phyloP scores from a whole-genome alignment of 2,329 filamentous ascomycete species.

The Trichoderma sp. region DNA sequence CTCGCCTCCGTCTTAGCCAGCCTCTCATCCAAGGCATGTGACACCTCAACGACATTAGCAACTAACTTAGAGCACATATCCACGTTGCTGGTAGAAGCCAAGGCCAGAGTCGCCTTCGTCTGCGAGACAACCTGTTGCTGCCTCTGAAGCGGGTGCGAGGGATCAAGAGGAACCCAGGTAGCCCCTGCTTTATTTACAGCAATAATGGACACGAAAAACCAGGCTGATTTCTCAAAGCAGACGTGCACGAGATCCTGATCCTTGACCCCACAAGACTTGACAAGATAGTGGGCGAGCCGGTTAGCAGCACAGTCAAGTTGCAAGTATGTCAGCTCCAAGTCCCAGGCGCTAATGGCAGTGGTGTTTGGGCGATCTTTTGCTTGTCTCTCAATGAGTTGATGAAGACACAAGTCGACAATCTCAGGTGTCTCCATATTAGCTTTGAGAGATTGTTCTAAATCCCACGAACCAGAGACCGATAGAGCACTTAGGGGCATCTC shows the following conservation, averaged over 20 bases:
- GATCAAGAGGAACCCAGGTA: slow-evolving; percentile 24
- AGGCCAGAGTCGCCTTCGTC: slow-evolving; percentile 18
- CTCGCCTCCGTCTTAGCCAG: not conserved
- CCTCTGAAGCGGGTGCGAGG: slow-evolving; percentile 21
- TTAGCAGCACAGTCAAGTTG: slow-evolving; percentile 11
- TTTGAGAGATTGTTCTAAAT: slow-evolving; percentile 6
- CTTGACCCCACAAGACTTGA: slow-evolving; percentile 4
- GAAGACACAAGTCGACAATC: slow-evolving; percentile 18
- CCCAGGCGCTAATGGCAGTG: slow-evolving; percentile 21
- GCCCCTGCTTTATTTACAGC: slow-evolving; percentile 25
- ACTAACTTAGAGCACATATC: slow-evolving; percentile 25
- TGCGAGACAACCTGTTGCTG: slow-evolving; percentile 20
- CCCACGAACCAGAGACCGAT: slow-evolving; percentile 1
- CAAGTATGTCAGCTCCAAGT: slow-evolving; percentile 17
- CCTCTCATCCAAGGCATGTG: not conserved
- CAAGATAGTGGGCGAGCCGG: slow-evolving; percentile 17
- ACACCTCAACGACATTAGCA: slow-evolving; percentile 19
- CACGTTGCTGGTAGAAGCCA: slow-evolving; percentile 20
- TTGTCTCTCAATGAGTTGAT: slow-evolving; percentile 19
- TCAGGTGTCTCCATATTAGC: slow-evolving; percentile 14
- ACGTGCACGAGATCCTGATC: slow-evolving; percentile 26
- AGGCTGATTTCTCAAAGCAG: slow-evolving; percentile 32
- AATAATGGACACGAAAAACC: slow-evolving; percentile 25
- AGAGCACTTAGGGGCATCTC: slow-evolving; percentile 6
- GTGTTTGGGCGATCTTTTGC: not conserved